Evolutionary conservation across 352 stramenopile genomes (phyloP), one percentile per base, ranked within the genome.

Genomic region (Pythium aphanidermatum): DNA sequence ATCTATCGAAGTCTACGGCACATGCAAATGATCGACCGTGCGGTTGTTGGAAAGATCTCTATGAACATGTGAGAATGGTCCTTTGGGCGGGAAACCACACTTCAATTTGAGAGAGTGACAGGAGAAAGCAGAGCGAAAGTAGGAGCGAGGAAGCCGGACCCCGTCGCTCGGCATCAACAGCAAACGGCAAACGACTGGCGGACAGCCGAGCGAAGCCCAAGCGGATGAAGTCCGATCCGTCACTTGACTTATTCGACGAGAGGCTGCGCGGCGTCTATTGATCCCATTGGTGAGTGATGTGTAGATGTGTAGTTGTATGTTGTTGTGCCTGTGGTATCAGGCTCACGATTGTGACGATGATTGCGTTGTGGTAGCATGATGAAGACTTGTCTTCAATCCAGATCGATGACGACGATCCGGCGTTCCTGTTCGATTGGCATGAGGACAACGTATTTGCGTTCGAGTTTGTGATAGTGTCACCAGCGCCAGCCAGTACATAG

Each of bases 391-490:
- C 41, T 12, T 49, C 41, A 32, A 49, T 49, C 35, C 35, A 42
- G 7, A 23, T 42, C 16, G 20, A 42, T 21, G 35, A 42, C 35
- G 35, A 42, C 20, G 29, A 49, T 49, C 41, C 41, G 29, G 41
- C 9, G 16, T 37, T 49, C 16, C 27, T 49, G 14, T 38, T 49
- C 12, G 26, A 32, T 19, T 49, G 41, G 41, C 5, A 49, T n/a
- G 16, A 25, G 19, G 41, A 49, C 41, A 49, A 49, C 29, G 20
- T 49, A 30, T 26, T 29, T 30, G 41, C 12, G 35, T 42, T 42
- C 11, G 69, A 74, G 56, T 95, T 95, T 34, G 78, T 95, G 35
- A 95, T 56, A 50, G 83, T 84, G 55, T 92, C 80, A 16, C 80
- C 83, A 25, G 86, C 66, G 16, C 80, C 79, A 1, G 83, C 80